Conservation (phyloP, 2,329 filamentous ascomycete genomes). For the Rutstroemia sydowiana region DNA sequence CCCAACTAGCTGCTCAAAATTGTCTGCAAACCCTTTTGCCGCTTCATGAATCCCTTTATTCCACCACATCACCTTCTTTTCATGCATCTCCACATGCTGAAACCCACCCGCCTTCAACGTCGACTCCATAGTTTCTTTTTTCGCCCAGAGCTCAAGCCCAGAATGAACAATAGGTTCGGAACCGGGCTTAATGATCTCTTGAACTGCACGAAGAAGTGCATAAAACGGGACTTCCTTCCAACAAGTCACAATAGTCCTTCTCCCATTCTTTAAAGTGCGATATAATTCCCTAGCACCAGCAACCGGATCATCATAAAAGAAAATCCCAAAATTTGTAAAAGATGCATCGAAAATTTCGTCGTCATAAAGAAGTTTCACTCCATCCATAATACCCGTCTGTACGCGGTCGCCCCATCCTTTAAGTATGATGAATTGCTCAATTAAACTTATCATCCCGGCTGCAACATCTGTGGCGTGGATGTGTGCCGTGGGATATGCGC, state of each 20-base stretch:
- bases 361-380: not conserved
- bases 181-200: not conserved
- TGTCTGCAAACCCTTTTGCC: not conserved
- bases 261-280: conserved; percentile 82
- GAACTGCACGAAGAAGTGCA: not conserved
- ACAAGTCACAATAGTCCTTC: conserved; percentile 41
- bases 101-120: not conserved
- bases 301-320: conserved; percentile 34
- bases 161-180: not conserved
- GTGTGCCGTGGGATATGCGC: not conserved
- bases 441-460: not conserved
- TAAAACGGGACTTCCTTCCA: not conserved
- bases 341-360: not conserved
- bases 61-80: not conserved
- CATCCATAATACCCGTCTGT: not conserved
- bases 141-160: not conserved
- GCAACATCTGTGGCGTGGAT: not conserved
- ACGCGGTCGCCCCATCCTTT: not conserved
- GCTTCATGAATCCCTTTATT: not conserved
- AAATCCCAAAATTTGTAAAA: not conserved
- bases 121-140: not conserved
- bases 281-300: conserved; percentile 72
- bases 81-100: not conserved
- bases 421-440: not conserved
- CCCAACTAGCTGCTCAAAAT: not conserved